A percentile compares a stretch with the other conserved stretches of the same genome.
Evolutionary conservation across 306 rosid genomes (phyloP).

Genomic region (Clitoria ternatea): DNA sequence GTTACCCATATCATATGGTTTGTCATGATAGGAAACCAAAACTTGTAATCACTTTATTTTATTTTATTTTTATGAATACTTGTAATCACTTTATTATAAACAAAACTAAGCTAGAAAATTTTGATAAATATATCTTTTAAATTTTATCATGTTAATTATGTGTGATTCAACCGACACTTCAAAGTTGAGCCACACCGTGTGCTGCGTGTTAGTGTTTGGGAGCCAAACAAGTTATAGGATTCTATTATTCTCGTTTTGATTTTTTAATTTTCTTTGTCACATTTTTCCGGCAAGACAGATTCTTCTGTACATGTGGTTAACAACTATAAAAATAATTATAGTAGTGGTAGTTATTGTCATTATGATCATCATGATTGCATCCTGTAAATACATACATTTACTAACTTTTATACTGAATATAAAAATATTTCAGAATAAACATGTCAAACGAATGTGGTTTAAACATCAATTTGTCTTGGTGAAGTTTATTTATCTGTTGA

Average conservation of each 20-base stretch:
- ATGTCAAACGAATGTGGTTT: constrained; percentile 20
- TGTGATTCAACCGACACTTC: neutral
- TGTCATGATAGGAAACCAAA: neutral
- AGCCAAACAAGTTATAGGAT: neutral
- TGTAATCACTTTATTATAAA: neutral
- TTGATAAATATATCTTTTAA: neutral
- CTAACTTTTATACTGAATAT: neutral
- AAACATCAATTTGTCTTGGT: constrained; percentile 26
- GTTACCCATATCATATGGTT: neutral
- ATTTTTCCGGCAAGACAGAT: constrained; percentile 24
- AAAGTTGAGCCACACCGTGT: neutral
- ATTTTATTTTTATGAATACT: no score
- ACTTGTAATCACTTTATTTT: no score
- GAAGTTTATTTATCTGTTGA: neutral
- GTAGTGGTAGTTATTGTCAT: constrained; percentile 33
- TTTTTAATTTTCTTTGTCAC: constrained; percentile 11
- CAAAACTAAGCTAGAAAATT: neutral
- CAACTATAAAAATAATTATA: constrained; percentile 21
- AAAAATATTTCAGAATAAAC: neutral
- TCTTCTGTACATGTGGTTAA: constrained; percentile 20
- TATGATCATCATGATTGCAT: constrained; percentile 33
- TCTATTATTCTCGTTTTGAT: neutral
- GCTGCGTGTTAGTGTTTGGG: constrained; percentile 16
- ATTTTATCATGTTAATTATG: neutral
- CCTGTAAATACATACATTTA: neutral